These are phyloP conservation scores for Lipomyces spencermartinsiae DNA, from an alignment of 805 yeast species.

Conservation along the genomic window DNA sequence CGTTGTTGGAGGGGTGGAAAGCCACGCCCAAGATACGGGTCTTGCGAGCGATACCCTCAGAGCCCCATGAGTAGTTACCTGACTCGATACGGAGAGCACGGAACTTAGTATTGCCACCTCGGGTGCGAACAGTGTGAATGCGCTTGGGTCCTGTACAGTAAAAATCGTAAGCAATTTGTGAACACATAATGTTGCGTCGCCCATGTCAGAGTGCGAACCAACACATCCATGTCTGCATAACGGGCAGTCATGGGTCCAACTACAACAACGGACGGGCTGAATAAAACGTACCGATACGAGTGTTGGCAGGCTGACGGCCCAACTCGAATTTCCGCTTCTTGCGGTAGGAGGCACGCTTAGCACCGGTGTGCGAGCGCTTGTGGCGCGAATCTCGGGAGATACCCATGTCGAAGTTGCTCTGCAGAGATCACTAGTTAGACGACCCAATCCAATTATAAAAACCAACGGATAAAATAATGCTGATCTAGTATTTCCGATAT, in stretches of 20 bases:
- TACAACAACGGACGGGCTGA: neutral
- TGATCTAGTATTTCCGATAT: neutral
- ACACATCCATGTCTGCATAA: neutral
- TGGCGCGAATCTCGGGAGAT: constrained; percentile 99
- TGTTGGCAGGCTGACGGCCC: constrained; percentile 99
- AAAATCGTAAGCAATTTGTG: neutral
- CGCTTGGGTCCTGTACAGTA: constrained; percentile 77
- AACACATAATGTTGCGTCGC: neutral
- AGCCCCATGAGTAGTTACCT: constrained; percentile 98
- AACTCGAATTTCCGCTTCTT: constrained; percentile 99
- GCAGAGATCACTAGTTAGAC: constrained; percentile 3
- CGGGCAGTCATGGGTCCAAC: neutral
- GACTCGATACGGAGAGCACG: constrained; percentile 99
- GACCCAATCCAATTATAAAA: neutral
- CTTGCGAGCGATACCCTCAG: constrained; percentile 98
- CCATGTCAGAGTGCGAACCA: neutral
- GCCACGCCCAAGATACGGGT: constrained; percentile 98
- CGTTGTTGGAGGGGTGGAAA: constrained; percentile 99
- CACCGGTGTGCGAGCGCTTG: constrained; percentile 99
- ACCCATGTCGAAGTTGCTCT: constrained; percentile 69
- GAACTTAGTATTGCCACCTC: constrained; percentile 99
- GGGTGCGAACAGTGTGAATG: constrained; percentile 98
- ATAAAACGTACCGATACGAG: constrained; percentile 75
- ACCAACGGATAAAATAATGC: neutral
- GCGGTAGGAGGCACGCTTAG: constrained; percentile 99